phyloP scores from a whole-genome alignment of 306 rosid species.

The Rosa rugosa region DNA sequence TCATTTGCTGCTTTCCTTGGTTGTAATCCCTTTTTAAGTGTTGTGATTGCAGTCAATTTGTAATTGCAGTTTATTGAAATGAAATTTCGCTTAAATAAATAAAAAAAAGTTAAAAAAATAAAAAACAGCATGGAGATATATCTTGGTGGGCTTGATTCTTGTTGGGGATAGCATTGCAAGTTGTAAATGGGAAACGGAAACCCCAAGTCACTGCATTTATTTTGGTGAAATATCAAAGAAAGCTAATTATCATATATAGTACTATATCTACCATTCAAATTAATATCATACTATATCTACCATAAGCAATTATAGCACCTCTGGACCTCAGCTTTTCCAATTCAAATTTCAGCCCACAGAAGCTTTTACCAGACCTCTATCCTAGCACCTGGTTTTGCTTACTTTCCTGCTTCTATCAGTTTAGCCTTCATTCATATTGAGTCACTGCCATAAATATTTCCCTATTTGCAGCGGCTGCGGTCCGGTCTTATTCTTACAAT shows the following conservation, averaged over 20 bases:
- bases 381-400: slow-evolving; percentile 42
- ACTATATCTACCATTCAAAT: background rate
- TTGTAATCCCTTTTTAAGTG: too few relatives aligned
- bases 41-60: too few relatives aligned
- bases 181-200: background rate
- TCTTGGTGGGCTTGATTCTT: background rate
- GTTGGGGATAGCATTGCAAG: background rate
- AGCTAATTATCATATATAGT: background rate
- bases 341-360: slow-evolving; percentile 39
- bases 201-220: background rate
- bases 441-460: background rate
- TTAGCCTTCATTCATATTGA: background rate
- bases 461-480: background rate
- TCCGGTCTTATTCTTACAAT: background rate
- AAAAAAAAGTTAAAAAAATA: too few relatives aligned
- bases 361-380: slow-evolving; percentile 15
- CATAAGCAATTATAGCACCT: slow-evolving; percentile 23
- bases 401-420: background rate
- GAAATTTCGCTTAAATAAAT: too few relatives aligned
- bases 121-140: background rate
- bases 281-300: background rate
- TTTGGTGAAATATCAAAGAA: background rate
- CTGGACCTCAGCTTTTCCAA: slow-evolving; percentile 16
- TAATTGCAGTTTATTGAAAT: too few relatives aligned
- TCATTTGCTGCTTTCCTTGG: too few relatives aligned